A percentile compares a stretch with the other conserved stretches of the same genome.
Conservation (phyloP, 495 filamentous ascomycete species). For the Cercophora samala region DNA sequence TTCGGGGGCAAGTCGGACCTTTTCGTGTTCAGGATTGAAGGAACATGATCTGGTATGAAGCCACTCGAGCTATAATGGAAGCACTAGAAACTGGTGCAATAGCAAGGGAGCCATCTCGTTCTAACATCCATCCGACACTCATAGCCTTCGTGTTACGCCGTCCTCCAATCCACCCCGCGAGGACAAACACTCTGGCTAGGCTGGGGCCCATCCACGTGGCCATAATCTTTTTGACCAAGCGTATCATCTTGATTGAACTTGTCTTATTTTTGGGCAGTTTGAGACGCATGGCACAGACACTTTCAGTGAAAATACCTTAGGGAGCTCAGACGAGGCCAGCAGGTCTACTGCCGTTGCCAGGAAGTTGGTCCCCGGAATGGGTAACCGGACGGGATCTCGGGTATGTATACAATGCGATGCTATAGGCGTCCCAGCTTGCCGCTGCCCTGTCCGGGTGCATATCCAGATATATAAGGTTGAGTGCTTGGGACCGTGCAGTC, state of each 20-base stretch:
- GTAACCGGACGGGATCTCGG: neutral
- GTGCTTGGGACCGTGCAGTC: neutral
- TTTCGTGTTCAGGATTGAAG: neutral
- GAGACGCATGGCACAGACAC: neutral
- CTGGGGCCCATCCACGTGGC: neutral
- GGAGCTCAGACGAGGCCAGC: too few relatives aligned
- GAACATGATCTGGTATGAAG: neutral
- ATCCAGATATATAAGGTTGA: neutral
- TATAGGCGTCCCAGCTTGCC: neutral
- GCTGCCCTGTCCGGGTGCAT: neutral
- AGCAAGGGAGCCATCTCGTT: neutral
- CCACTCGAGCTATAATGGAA: too few relatives aligned
- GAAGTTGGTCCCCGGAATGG: neutral
- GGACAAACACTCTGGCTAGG: neutral
- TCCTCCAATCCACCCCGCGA: neutral
- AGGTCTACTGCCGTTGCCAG: too few relatives aligned
- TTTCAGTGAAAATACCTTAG: neutral
- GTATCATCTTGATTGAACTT: neutral
- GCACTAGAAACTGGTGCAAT: neutral
- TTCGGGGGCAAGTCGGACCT: neutral
- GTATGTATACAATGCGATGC: neutral
- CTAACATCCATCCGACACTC: neutral
- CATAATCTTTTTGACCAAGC: neutral
- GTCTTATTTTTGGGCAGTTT: neutral
- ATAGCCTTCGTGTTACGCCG: neutral